These are phyloP conservation scores for Xanthoparmelia taractica DNA, from an alignment of 495 filamentous ascomycete genomes.

Conservation along the genomic window DNA sequence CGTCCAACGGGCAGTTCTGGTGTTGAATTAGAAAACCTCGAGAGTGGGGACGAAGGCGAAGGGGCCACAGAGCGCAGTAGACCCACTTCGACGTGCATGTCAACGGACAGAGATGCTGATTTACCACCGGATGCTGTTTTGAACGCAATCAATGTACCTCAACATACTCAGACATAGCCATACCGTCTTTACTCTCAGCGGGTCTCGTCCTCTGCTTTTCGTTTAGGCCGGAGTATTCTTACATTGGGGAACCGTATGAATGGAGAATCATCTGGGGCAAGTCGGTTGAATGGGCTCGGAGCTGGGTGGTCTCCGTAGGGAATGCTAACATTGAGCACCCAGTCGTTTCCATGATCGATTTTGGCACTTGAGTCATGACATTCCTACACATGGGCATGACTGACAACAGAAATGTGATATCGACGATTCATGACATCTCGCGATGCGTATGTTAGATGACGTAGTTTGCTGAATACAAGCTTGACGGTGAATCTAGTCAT, in stretches of 20 bases:
- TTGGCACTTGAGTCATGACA: neutral
- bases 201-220: neutral
- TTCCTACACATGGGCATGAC: neutral
- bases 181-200: neutral
- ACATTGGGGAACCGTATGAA: neutral
- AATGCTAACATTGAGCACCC: neutral
- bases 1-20: conserved; percentile 24
- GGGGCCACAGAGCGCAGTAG: neutral
- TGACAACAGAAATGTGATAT: neutral
- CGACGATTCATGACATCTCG: neutral
- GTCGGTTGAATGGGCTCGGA: neutral
- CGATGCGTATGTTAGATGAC: neutral
- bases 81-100: conserved; percentile 2
- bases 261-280: neutral
- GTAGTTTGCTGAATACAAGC: neutral
- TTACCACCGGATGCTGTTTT: conserved; percentile 17
- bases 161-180: conserved; percentile 9
- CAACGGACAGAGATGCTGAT: conserved; percentile 7
- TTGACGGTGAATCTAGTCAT: neutral
- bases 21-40: conserved; percentile 3
- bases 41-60: neutral
- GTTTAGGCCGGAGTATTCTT: neutral
- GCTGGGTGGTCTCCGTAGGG: neutral
- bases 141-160: conserved; percentile 15
- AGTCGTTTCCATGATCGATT: neutral